Evolutionary conservation across 495 filamentous ascomycete species (phyloP).

Genomic region (Daldinia loculata): DNA sequence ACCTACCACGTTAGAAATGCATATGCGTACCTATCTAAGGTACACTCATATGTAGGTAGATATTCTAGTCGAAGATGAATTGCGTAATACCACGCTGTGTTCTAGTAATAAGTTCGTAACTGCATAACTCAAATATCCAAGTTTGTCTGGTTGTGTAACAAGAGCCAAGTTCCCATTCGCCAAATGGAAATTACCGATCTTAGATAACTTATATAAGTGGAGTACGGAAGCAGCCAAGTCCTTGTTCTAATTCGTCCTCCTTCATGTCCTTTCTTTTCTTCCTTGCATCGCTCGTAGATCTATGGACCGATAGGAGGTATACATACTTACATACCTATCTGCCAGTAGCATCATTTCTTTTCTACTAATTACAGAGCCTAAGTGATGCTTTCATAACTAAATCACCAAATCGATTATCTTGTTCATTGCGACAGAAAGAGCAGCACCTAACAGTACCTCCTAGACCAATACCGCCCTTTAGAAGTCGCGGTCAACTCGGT

Average conservation of each 20-base stretch:
- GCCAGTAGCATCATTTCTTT: background rate
- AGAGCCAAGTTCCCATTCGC: background rate
- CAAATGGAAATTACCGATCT: background rate
- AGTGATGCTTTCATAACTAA: background rate
- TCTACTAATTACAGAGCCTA: background rate
- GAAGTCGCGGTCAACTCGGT: background rate
- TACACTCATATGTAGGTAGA: too few species aligned
- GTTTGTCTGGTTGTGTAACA: background rate
- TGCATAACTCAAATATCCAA: background rate
- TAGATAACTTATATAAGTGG: constrained; percentile 9
- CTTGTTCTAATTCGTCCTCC: background rate
- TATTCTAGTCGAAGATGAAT: too few species aligned
- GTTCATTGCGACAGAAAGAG: background rate
- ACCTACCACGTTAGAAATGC: too few species aligned
- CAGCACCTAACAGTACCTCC: background rate
- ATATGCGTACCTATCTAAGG: too few species aligned
- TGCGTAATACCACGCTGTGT: too few species aligned
- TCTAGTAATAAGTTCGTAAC: too few species aligned
- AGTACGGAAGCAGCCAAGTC: background rate
- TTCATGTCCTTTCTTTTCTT: background rate
- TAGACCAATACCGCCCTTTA: background rate
- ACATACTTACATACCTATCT: background rate
- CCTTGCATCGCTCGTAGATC: background rate
- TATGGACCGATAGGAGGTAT: background rate
- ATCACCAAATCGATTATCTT: background rate